Evolutionary conservation across 2,329 filamentous ascomycete genomes (phyloP), one percentile per base, ranked within the genome.

Genomic region (Spiromastix sp.): DNA sequence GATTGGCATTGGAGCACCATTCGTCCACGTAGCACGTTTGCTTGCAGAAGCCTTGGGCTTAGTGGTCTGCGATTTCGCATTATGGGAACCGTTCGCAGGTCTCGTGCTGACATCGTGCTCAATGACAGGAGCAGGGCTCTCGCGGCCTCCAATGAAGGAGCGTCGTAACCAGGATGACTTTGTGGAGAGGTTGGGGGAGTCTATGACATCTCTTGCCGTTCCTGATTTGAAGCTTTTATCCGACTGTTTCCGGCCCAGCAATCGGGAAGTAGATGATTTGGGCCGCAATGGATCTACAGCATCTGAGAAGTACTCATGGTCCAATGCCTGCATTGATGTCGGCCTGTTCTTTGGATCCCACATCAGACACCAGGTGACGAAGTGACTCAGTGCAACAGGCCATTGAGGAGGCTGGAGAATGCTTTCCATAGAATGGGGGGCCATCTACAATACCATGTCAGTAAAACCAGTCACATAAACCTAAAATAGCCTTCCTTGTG

Each of bases 321-420:
- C 82, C 46, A 98, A 66, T n/a, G 91, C 89, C 60, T 98, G 87
- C 0, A 81, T 79, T 2, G 89, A 95, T 3, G 87, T 96, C 29
- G 91, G 91, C 41, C 91, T 75, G 52, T 68, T 78, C 66, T 87
- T 93, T 8, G 91, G 91, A 59, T 98, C 91, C 91, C 91, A 98
- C 83, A 96, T 91, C 46, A 98, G 63, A 61, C 91, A 98, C 86
- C 86, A 95, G 11, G 91, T 98, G 40, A 98, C 91, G 53, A 98
- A 96, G 40, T 93, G 77, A 51, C 81, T 82, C 37, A 98, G 71
- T 13, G 85, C 81, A 2, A 80, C 65, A 4, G 91, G 91, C 91
- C 91, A 98, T 53, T 94, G 85, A 11, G 91, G 86, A 17, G 82
- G 59, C 54, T 85, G 85, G 5, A 98, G 70, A 46, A 96, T 91